Evolutionary conservation across 306 rosid species (phyloP).

Genomic region (Herpetospermum pedunculosum): DNA sequence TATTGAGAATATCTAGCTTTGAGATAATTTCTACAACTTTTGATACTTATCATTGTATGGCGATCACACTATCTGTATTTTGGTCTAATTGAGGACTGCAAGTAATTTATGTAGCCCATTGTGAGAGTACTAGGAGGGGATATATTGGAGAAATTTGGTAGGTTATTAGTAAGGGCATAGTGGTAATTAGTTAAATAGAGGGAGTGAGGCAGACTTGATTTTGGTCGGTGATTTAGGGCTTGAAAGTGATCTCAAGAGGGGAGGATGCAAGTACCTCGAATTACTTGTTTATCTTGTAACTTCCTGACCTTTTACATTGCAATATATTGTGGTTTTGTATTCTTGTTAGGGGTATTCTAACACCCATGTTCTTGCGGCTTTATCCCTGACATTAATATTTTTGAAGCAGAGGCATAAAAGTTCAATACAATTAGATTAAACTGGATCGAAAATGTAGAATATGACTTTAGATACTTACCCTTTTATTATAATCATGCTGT

Average conservation of each 20-base stretch:
- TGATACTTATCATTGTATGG: background rate
- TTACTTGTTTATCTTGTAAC: no score
- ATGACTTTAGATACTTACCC: background rate
- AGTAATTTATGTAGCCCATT: background rate
- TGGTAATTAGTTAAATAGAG: no score
- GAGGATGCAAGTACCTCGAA: no score
- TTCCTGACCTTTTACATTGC: no score
- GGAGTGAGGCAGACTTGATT: no score
- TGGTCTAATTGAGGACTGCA: background rate
- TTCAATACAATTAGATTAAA: background rate
- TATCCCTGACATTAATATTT: background rate
- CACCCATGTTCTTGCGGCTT: background rate
- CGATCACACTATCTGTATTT: background rate
- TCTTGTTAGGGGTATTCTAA: no score
- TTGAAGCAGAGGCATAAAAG: background rate
- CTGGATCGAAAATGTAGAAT: background rate
- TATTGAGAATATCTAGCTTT: background rate
- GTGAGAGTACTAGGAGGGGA: no score
- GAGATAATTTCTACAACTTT: background rate
- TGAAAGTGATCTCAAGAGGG: no score
- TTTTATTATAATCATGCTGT: background rate
- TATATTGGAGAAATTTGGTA: no score
- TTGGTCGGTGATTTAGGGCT: no score
- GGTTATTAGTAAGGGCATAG: no score
- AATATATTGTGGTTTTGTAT: no score